Base-by-base conservation (phyloP, 2,329 filamentous ascomycete genomes). In the Fusarium sp. region DNA sequence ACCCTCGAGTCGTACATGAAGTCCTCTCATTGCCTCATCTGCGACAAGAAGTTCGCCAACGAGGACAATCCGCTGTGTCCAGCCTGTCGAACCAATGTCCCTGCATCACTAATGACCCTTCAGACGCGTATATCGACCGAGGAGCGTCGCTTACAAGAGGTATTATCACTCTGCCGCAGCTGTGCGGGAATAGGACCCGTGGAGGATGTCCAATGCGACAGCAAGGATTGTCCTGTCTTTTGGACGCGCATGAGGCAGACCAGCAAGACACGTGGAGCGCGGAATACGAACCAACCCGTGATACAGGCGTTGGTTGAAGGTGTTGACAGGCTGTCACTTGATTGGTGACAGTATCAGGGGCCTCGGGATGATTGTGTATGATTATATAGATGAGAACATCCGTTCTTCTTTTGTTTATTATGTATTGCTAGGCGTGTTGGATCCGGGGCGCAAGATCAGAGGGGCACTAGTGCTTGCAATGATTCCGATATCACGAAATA, bases 1-100 rank as follows among this genome's bases (percentile, higher is more conserved):
- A 98, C 95, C 0, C 88, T 99, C n/a, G 97, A 98, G 79, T 93
- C 91, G n/a, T 99, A 98, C 83, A 93, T 98, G 91, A 92, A 90
- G 73, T 91, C 91, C 0, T 93, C 92, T 0, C 90, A 91, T 3
- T 99, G 97, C 80, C 83, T 96, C 6, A 89, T 96, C 18, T 99
- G 97, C 82, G 78, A 59, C 76, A 65, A 69, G 31, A 81, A 78
- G 45, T 81, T 79, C 38, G 60, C 69, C 1, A 69, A 74, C 42
- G 78, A 82, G 57, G 79, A 77, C 25, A 79, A 79, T 1, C 81
- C 83, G 0, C 83, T 95, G 6, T 95, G 94, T 81, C 78, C 79
- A 2, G 74, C 81, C 13, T 96, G 94, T 80, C 82, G 86, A 11
- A 76, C 81, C 16, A 82, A 89, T 72, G 82, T 86, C n/a, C 87